Percentiles rank a stretch among this genome's conserved stretches.
phyloP scores from a whole-genome alignment of 495 filamentous ascomycete genomes.

The Amphirosellinia nigrospora region DNA sequence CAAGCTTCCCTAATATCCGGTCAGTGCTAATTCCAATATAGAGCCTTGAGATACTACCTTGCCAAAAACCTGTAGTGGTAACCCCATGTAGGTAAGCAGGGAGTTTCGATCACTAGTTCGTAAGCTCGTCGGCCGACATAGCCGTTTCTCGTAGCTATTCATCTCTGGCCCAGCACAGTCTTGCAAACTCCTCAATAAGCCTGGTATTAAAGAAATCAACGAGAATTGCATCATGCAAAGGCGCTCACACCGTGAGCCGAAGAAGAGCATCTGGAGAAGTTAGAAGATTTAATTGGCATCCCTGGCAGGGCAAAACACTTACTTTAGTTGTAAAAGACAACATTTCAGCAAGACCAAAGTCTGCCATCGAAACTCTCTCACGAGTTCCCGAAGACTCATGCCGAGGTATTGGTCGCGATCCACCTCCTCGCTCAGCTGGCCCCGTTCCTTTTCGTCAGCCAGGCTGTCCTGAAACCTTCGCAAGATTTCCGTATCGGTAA shows the following conservation, averaged over 20 bases:
- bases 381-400: slow-evolving; percentile 88
- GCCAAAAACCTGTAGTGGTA: slow-evolving; percentile 94
- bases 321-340: slow-evolving; percentile 92
- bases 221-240: slow-evolving; percentile 99
- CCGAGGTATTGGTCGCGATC: slow-evolving; percentile 88
- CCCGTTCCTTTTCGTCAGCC: slow-evolving; percentile 63
- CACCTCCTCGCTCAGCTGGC: slow-evolving; percentile 69
- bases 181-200: slow-evolving; percentile 81
- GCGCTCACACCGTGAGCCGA: slow-evolving; percentile 90
- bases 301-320: slow-evolving; percentile 23
- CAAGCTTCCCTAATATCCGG: slow-evolving; percentile 71
- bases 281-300: slow-evolving; percentile 4
- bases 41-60: slow-evolving; percentile 59
- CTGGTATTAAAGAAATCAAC: slow-evolving; percentile 90
- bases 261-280: slow-evolving; percentile 89
- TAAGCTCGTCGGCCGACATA: slow-evolving; percentile 81
- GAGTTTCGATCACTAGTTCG: slow-evolving; percentile 91
- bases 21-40: slow-evolving; percentile 19
- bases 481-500: slow-evolving; percentile 58
- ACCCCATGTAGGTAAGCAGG: slow-evolving; percentile 88
- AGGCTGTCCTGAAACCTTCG: slow-evolving; percentile 92
- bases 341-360: slow-evolving; percentile 94
- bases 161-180: slow-evolving; percentile 93
- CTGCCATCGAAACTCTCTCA: slow-evolving; percentile 92
- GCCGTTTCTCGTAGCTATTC: slow-evolving; percentile 76